Conservation (phyloP, 225 moss, liverwort and hornwort species). For the Antitrichia curtipendula region DNA sequence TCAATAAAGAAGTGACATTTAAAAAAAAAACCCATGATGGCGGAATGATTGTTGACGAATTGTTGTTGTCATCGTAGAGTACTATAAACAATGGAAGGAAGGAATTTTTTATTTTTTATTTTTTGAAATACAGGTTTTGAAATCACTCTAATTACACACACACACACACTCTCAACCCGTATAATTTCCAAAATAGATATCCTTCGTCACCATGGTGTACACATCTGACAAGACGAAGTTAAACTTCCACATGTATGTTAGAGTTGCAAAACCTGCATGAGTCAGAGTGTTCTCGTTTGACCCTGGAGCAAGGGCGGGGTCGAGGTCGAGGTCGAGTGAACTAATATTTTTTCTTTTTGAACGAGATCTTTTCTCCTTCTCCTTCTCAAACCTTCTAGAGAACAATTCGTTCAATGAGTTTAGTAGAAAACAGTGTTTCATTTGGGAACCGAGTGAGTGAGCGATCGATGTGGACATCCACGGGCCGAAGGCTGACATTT, state of each 20-base stretch:
- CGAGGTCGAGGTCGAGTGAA: fast-evolving
- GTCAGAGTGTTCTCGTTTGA: neutral
- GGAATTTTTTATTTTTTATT: too few relatives aligned
- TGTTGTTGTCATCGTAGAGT: neutral
- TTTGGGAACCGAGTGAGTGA: neutral
- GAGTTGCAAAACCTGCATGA: neutral
- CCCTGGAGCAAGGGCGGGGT: fast-evolving
- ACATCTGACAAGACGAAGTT: neutral
- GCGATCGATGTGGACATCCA: fast-evolving
- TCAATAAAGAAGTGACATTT: neutral
- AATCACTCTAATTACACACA: neutral
- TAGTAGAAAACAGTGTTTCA: too few relatives aligned
- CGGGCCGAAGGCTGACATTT: neutral
- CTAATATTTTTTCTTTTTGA: neutral
- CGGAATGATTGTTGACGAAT: too few relatives aligned
- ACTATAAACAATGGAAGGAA: neutral
- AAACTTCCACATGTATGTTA: neutral
- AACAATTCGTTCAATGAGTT: neutral
- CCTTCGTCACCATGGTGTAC: neutral
- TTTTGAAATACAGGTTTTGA: neutral
- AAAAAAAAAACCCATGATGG: fast-evolving
- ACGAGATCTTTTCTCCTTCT: neutral
- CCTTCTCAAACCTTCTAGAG: too few relatives aligned
- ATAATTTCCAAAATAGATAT: neutral
- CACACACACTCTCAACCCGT: too few relatives aligned